Percentiles rank a stretch among this genome's conserved stretches.
Evolutionary conservation across 805 yeast genomes (phyloP).

Genomic region (Peterozyma xylosa): DNA sequence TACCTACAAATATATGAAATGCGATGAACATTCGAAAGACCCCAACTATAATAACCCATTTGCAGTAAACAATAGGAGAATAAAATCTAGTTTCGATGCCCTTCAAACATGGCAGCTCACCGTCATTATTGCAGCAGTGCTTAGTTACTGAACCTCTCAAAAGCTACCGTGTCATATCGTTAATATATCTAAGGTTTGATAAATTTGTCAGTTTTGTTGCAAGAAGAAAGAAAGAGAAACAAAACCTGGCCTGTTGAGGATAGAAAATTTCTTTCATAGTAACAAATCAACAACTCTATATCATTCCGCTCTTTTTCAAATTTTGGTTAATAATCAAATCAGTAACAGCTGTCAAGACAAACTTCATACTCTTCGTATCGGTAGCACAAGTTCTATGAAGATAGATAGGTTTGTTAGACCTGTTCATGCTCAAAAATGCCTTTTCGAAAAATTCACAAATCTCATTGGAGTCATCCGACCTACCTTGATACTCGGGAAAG

Average conservation of each 20-base stretch:
- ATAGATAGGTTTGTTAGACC: constrained; percentile 67
- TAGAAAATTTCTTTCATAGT: neutral
- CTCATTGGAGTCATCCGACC: constrained; percentile 53
- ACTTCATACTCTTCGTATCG: constrained; percentile 80
- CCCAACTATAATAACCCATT: no score
- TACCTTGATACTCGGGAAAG: constrained; percentile 75
- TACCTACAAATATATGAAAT: no score
- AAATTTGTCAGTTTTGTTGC: no score
- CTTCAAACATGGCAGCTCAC: no score
- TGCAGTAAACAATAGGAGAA: no score
- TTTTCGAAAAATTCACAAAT: constrained; percentile 68
- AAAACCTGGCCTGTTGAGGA: neutral
- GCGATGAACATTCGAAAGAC: no score
- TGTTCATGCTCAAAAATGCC: constrained; percentile 56
- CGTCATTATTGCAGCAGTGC: no score
- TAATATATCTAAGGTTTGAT: no score
- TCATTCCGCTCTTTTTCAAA: constrained; percentile 68
- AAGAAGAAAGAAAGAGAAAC: no score
- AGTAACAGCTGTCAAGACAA: constrained; percentile 86
- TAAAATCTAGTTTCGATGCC: no score
- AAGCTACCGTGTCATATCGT: no score
- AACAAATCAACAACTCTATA: constrained; percentile 22
- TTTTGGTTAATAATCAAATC: constrained; percentile 85
- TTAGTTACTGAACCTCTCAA: no score
- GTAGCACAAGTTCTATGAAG: constrained; percentile 95